Percentiles rank a stretch among this genome's conserved stretches.
Evolutionary conservation across 148 eudicot genomes (phyloP).

Genomic region (Rhododendron mucronatum): DNA sequence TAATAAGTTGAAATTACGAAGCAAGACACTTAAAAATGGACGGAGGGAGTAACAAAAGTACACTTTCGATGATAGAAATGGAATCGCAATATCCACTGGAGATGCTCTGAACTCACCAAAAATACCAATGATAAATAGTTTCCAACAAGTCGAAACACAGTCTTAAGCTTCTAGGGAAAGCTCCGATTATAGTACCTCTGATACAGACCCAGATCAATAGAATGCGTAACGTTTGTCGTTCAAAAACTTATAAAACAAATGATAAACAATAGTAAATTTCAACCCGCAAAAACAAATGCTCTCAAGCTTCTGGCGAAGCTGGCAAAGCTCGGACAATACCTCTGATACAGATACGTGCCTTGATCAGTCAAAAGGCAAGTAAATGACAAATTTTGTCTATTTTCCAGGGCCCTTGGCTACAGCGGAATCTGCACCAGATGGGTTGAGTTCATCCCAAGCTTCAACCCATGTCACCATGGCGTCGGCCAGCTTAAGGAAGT

Average conservation of each 20-base stretch:
- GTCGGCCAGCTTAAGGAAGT: constrained; percentile 79
- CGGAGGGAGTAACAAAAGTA: no score
- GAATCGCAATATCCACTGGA: background rate
- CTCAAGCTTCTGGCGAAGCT: background rate
- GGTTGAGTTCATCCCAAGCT: constrained; percentile 85
- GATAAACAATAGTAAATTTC: background rate
- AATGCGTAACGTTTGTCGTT: background rate
- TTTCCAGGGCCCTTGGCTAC: constrained; percentile 36
- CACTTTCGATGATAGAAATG: background rate
- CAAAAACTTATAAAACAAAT: background rate
- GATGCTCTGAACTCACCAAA: background rate
- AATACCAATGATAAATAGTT: background rate
- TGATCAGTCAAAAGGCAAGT: background rate
- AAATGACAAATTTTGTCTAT: constrained; percentile 2
- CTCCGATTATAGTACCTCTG: background rate
- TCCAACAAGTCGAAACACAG: background rate
- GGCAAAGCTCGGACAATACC: background rate
- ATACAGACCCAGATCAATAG: background rate
- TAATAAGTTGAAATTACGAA: no score
- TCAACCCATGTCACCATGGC: constrained; percentile 92
- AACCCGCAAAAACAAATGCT: constrained; percentile 7
- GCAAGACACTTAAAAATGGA: no score
- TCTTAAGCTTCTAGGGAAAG: background rate
- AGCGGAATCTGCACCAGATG: constrained; percentile 21
- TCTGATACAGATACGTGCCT: background rate